Base-by-base conservation (phyloP, 139 green algal species). In the Chlorella sp. region DNA sequence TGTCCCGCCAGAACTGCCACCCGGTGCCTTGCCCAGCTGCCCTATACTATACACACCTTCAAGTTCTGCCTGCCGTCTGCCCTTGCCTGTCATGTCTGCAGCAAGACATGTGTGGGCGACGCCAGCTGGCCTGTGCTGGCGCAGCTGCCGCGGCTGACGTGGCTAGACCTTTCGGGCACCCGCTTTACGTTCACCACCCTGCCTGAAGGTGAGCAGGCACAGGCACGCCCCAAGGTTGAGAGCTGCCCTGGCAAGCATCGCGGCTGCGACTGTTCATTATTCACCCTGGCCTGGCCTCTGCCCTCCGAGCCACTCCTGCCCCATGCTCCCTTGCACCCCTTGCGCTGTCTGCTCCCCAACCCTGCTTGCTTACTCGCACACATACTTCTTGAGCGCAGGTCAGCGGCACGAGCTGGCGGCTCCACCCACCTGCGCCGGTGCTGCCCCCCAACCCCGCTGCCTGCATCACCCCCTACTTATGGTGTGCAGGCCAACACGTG, bases 101-200 rank as follows among this genome's bases (percentile, higher is more conserved):
- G 81, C n/a, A 57, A 89, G 2, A 89, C 64, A 3, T 69, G 24
- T 2, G 30, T 39, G 3, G 85, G 69, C 7, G 85, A 89, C 30
- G 42, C 0, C 40, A 34, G 32, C 40, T 69, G 76, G 86, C n/a
- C 73, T 3, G 73, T 37, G 75, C 86, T 89, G 42, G 36, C 48
- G 12, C 73, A 89, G 86, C 86, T 89, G 75, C 86, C 86, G 5
- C 68, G 26, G 40, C 57, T 89, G 53, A 22, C 71, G 21, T 60
- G 36, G 53, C 75, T 89, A 1, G 75, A 84, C 36, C 34, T 78
- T 5, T 84, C 73, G 0, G 77, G 34, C 53, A 78, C 39, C 37
- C 28, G 75, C 11, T 4, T 78, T 12, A 40, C 53, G 0, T 69
- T 69, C 34, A 19, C 7, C 32, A 40, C 11, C 53, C 3, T 48